phyloP scores from a whole-genome alignment of 768 basidiomycete species.

The Trametes elegans region DNA sequence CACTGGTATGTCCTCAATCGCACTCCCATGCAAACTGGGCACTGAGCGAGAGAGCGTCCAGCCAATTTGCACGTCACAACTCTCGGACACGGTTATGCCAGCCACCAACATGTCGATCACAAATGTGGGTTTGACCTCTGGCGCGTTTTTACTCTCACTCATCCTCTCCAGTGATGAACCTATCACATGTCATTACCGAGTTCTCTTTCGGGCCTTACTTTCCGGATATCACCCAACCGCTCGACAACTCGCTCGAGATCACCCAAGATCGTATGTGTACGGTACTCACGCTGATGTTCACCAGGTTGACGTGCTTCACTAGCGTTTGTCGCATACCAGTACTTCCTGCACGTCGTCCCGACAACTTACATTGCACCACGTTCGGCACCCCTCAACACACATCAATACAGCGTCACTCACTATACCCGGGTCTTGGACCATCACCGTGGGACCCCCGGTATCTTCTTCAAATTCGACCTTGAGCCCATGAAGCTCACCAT shows the following conservation, averaged over 20 bases:
- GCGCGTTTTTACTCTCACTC: neutral
- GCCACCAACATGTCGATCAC: slow-evolving; percentile 85
- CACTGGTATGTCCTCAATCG: slow-evolving; percentile 54
- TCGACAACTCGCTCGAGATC: slow-evolving; percentile 86
- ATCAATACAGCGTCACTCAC: slow-evolving; percentile 95
- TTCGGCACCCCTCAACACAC: slow-evolving; percentile 59
- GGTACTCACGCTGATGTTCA: neutral
- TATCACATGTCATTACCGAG: slow-evolving; percentile 94
- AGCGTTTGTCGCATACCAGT: slow-evolving; percentile 92
- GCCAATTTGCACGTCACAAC: slow-evolving; percentile 95
- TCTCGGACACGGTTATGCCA: slow-evolving; percentile 91
- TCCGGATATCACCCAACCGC: slow-evolving; percentile 91
- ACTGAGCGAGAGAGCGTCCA: slow-evolving; percentile 23
- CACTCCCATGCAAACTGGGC: neutral
- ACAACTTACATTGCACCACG: slow-evolving; percentile 87
- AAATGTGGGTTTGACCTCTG: slow-evolving; percentile 56
- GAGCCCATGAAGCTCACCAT: slow-evolving; percentile 87
- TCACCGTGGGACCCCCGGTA: slow-evolving; percentile 81
- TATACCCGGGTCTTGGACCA: slow-evolving; percentile 76
- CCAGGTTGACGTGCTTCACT: neutral
- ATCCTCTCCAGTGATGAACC: slow-evolving; percentile 75
- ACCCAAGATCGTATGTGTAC: slow-evolving; percentile 61
- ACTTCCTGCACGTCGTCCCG: slow-evolving; percentile 93
- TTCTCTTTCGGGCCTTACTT: slow-evolving; percentile 97
- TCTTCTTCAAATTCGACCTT: slow-evolving; percentile 98